phyloP scores from a whole-genome alignment of 257 asterid genomes.

The Cinchona pubescens region DNA sequence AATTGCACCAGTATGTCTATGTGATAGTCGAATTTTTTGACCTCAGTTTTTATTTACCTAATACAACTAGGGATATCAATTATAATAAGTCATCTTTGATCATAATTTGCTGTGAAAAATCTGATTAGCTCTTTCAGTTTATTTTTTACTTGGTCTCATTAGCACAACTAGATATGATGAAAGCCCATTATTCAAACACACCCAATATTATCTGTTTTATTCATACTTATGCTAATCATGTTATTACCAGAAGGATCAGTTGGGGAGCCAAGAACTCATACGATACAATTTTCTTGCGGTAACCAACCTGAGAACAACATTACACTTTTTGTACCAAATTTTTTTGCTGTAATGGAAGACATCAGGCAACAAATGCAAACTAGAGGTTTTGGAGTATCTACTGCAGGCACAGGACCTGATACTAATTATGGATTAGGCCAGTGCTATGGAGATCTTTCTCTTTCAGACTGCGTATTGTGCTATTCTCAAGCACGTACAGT shows the following conservation, averaged over 20 bases:
- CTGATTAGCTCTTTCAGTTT: not conserved
- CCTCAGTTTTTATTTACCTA: no score
- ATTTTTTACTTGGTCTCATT: conserved; percentile 11
- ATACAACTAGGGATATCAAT: no score
- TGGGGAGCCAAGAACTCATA: conserved; percentile 67
- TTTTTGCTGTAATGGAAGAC: conserved; percentile 64
- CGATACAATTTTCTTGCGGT: conserved; percentile 46
- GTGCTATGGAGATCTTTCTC: conserved; percentile 85
- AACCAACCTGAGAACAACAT: conserved; percentile 46
- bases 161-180: conserved; percentile 29
- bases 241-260: conserved; percentile 33
- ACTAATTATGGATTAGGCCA: conserved; percentile 57
- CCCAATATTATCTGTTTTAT: conserved; percentile 1
- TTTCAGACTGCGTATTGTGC: conserved; percentile 65
- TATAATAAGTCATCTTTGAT: no score
- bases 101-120: not conserved
- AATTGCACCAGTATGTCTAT: no score
- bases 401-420: conserved; percentile 54
- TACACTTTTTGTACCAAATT: conserved; percentile 50
- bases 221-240: conserved; percentile 25
- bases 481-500: conserved; percentile 67
- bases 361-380: conserved; percentile 56
- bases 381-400: conserved; percentile 51
- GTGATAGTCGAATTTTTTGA: no score
- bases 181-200: not conserved